These are phyloP conservation scores for Aspergillus taichungensis DNA, from an alignment of 495 filamentous ascomycete genomes.

Conservation along the genomic window DNA sequence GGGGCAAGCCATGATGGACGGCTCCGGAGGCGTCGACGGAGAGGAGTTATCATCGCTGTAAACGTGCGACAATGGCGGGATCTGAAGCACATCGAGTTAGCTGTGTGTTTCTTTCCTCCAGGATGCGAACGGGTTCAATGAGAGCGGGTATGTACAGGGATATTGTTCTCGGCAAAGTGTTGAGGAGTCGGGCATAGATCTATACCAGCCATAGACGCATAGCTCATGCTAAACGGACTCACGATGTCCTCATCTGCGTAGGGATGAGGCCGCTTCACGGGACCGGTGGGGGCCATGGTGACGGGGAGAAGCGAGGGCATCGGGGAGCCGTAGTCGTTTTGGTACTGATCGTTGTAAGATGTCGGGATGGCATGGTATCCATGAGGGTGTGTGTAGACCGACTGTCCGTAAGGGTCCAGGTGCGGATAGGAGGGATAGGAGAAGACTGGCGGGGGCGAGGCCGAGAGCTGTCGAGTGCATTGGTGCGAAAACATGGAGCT, in stretches of 20 bases:
- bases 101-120: slow-evolving; percentile 18
- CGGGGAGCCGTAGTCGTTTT: slow-evolving; percentile 54
- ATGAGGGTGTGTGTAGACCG: slow-evolving; percentile 53
- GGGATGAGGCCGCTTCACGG: slow-evolving; percentile 25
- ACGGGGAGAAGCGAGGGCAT: slow-evolving; percentile 56
- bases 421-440: slow-evolving; percentile 63
- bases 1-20: slow-evolving; percentile 28
- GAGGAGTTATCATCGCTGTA: slow-evolving; percentile 70
- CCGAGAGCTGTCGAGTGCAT: slow-evolving; percentile 60
- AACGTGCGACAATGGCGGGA: slow-evolving; percentile 76
- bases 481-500: slow-evolving; percentile 54
- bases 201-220: slow-evolving; percentile 64
- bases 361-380: slow-evolving; percentile 56
- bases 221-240: slow-evolving; percentile 68
- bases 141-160: slow-evolving; percentile 42
- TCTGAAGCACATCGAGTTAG: slow-evolving; percentile 44
- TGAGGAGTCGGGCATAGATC: slow-evolving; percentile 48
- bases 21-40: slow-evolving; percentile 29
- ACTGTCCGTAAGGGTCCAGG: slow-evolving; percentile 56
- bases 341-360: slow-evolving; percentile 48
- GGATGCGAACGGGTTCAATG: slow-evolving; percentile 38
- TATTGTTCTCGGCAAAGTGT: slow-evolving; percentile 19
- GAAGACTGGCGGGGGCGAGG: slow-evolving; percentile 64
- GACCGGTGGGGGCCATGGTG: slow-evolving; percentile 45
- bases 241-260: slow-evolving; percentile 57